phyloP scores from a whole-genome alignment of 192 early-diverging fungal species.

The Dispira simplex region DNA sequence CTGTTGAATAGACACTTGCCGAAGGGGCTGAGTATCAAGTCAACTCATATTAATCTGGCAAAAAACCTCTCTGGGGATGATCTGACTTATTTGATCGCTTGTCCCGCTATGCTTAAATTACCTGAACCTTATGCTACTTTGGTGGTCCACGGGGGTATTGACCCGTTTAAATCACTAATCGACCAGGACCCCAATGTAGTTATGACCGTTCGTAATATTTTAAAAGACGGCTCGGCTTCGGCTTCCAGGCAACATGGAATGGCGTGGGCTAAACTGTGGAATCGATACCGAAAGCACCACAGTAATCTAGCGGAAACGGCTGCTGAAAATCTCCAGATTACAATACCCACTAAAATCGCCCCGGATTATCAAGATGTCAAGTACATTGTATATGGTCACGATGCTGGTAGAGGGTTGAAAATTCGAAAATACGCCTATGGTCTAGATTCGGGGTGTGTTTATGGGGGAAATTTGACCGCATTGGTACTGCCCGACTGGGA shows the following conservation, averaged over 20 bases:
- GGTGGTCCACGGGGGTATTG: slow-evolving; percentile 55
- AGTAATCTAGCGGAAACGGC: background rate
- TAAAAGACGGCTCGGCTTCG: slow-evolving; percentile 11
- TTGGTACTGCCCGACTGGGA: slow-evolving; percentile 26
- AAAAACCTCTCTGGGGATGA: slow-evolving; percentile 22
- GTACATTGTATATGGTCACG: slow-evolving; percentile 52
- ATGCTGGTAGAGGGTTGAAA: slow-evolving; percentile 38
- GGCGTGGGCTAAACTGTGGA: slow-evolving; percentile 23
- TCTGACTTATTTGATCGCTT: slow-evolving; percentile 32
- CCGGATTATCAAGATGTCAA: slow-evolving; percentile 16
- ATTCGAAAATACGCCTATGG: slow-evolving; percentile 38
- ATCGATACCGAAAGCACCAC: slow-evolving; percentile 27
- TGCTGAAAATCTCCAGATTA: too few species aligned
- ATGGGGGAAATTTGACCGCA: slow-evolving; percentile 45
- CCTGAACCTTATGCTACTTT: slow-evolving; percentile 26
- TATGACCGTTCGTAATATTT: slow-evolving; percentile 36
- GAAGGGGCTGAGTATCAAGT: slow-evolving; percentile 16
- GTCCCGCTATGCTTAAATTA: slow-evolving; percentile 36
- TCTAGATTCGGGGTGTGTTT: slow-evolving; percentile 53
- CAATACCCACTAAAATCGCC: background rate
- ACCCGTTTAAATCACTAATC: slow-evolving; percentile 26
- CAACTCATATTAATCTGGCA: slow-evolving; percentile 23
- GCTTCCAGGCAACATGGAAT: slow-evolving; percentile 13
- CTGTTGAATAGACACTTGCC: slow-evolving; percentile 11
- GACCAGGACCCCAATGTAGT: slow-evolving; percentile 38